A percentile compares a stretch with the other conserved stretches of the same genome.
Evolutionary conservation across 2,329 filamentous ascomycete species (phyloP).

Genomic region (Podosphaera fusca): DNA sequence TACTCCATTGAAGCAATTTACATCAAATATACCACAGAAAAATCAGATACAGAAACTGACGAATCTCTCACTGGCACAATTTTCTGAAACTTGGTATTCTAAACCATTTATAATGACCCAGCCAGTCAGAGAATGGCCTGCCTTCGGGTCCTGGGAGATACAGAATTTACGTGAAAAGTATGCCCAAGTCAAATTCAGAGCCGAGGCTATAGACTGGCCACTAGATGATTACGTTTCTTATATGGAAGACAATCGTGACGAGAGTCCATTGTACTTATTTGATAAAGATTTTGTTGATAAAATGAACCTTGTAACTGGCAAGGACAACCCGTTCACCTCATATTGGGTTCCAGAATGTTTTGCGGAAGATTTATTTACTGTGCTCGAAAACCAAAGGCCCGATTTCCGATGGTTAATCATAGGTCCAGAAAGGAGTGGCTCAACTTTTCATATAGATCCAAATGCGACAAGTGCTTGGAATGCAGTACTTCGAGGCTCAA

Average conservation of each 20-base stretch:
- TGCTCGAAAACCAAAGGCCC: slow-evolving; percentile 55
- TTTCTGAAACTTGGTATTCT: slow-evolving; percentile 51
- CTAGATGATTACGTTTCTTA: slow-evolving; percentile 63
- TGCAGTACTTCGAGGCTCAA: slow-evolving; percentile 66
- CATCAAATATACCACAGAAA: slow-evolving; percentile 41
- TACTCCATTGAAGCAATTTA: slow-evolving; percentile 41
- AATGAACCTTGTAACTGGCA: slow-evolving; percentile 46
- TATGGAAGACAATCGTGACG: slow-evolving; percentile 57
- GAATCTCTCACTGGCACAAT: slow-evolving; percentile 49
- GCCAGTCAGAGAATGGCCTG: slow-evolving; percentile 63
- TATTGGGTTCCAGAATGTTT: slow-evolving; percentile 76
- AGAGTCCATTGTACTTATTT: slow-evolving; percentile 82
- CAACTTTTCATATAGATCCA: slow-evolving; percentile 77
- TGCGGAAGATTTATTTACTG: slow-evolving; percentile 62
- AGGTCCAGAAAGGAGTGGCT: slow-evolving; percentile 66
- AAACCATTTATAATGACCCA: slow-evolving; percentile 70
- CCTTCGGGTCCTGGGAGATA: slow-evolving; percentile 50
- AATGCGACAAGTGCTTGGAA: slow-evolving; percentile 74
- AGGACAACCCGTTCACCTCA: slow-evolving; percentile 20
- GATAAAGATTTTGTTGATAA: slow-evolving; percentile 72
- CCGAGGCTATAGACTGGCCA: slow-evolving; percentile 85
- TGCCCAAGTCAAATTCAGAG: slow-evolving; percentile 48
- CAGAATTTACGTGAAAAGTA: slow-evolving; percentile 42
- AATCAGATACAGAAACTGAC: slow-evolving; percentile 53
- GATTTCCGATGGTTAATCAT: slow-evolving; percentile 86